Conservation (phyloP, 2,329 filamentous ascomycete genomes). For the Cercospora canescens region DNA sequence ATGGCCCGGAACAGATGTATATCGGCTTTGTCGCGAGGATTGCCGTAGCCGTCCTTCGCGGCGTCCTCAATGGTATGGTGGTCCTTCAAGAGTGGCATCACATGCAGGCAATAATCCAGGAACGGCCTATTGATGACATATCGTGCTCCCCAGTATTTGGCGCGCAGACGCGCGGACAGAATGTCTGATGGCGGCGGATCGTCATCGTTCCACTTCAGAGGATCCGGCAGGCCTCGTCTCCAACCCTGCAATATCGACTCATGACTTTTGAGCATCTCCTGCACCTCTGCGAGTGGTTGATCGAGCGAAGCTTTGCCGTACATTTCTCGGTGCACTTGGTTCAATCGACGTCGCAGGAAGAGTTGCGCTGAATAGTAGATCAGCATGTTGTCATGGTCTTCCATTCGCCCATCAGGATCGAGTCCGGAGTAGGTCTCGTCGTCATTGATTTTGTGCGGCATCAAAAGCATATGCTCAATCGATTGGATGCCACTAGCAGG, state of each 20-base stretch:
- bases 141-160: slow-evolving; percentile 90
- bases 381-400: slow-evolving; percentile 45
- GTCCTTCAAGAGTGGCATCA: slow-evolving; percentile 37
- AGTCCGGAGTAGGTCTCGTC: slow-evolving; percentile 30
- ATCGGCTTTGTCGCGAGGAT: slow-evolving; percentile 35
- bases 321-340: slow-evolving; percentile 56
- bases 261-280: slow-evolving; percentile 36
- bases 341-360: slow-evolving; percentile 58
- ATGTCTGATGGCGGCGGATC: slow-evolving; percentile 75
- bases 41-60: slow-evolving; percentile 33
- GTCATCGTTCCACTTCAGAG: slow-evolving; percentile 63
- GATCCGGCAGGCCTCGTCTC: slow-evolving; percentile 51
- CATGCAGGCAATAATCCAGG: slow-evolving; percentile 60
- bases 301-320: slow-evolving; percentile 44
- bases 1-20: slow-evolving; percentile 39
- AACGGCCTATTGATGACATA: slow-evolving; percentile 89
- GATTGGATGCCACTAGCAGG: slow-evolving; percentile 61
- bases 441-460: slow-evolving; percentile 59
- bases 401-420: slow-evolving; percentile 18
- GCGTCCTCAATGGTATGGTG: slow-evolving; percentile 25
- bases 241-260: slow-evolving; percentile 50
- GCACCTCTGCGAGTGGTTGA: slow-evolving; percentile 25
- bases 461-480: slow-evolving; percentile 62
- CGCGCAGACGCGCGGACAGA: slow-evolving; percentile 77
- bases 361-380: slow-evolving; percentile 64